phyloP scores from a whole-genome alignment of 2,329 filamentous ascomycete species.

The Didymellaceae sp. region DNA sequence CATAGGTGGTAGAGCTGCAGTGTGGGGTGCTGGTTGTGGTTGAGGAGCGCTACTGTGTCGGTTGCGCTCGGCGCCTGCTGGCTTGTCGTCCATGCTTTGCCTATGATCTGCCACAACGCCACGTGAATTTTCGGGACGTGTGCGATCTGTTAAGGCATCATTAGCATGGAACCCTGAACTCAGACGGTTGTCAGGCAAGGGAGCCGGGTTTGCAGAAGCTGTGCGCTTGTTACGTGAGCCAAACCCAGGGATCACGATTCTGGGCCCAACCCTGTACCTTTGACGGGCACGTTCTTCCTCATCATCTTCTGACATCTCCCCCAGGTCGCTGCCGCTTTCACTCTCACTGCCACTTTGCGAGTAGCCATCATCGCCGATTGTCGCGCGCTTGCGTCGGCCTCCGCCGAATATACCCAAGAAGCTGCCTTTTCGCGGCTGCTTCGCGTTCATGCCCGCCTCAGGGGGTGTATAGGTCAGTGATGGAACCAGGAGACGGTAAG shows the following conservation, averaged over 20 bases:
- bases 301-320: slow-evolving; percentile 37
- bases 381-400: slow-evolving; percentile 25
- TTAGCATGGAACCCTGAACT: slow-evolving; percentile 39
- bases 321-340: slow-evolving; percentile 35
- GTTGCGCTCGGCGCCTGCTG: slow-evolving; percentile 22
- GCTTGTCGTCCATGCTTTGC: slow-evolving; percentile 31
- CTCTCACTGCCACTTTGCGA: slow-evolving; percentile 36
- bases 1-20: slow-evolving; percentile 23
- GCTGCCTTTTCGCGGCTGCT: slow-evolving; percentile 37
- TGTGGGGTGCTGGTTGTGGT: slow-evolving; percentile 22
- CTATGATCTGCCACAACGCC: slow-evolving; percentile 23
- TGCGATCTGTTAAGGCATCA: slow-evolving; percentile 18
- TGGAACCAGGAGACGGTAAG: slow-evolving; percentile 87
- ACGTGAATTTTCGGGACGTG: slow-evolving; percentile 16
- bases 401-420: slow-evolving; percentile 38
- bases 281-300: slow-evolving; percentile 40
- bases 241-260: slow-evolving; percentile 40
- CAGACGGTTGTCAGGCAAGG: slow-evolving; percentile 22
- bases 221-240: slow-evolving; percentile 33
- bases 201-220: slow-evolving; percentile 25
- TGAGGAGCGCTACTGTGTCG: slow-evolving; percentile 41
- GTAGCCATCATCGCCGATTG: slow-evolving; percentile 44
- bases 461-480: slow-evolving; percentile 61
- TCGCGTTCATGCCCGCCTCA: slow-evolving; percentile 23
- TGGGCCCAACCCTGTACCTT: slow-evolving; percentile 45